Conservation (phyloP, 768 basidiomycete genomes). For the Boletus sensibilis region DNA sequence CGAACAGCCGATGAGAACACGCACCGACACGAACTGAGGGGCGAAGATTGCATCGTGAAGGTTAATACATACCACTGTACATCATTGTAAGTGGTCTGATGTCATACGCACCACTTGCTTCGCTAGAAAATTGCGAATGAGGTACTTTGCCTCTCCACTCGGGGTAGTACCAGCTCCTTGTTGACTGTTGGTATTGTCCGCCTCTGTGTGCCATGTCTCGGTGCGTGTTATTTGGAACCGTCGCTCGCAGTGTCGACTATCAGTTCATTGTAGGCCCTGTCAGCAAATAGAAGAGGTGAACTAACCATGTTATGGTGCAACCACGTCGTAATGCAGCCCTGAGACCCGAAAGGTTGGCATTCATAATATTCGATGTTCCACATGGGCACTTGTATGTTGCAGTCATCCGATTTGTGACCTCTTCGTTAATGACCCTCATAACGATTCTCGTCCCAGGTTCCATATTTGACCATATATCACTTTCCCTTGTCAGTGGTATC, state of each 20-base stretch:
- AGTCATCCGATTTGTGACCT: not conserved
- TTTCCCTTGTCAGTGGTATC: not conserved
- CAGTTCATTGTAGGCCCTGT: not conserved
- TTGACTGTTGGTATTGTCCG: not conserved
- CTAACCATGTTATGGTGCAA: conserved; percentile 1
- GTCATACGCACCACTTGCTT: not conserved
- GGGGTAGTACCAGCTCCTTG: too few relatives aligned
- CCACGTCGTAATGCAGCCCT: not conserved
- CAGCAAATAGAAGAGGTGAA: not conserved
- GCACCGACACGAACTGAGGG: not conserved
- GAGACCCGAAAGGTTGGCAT: not conserved
- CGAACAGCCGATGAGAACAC: not conserved
- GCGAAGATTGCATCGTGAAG: not conserved
- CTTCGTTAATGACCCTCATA: conserved; percentile 1
- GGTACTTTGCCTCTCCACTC: not conserved
- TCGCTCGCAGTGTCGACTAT: conserved; percentile 3
- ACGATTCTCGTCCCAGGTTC: not conserved
- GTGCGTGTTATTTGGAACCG: not conserved
- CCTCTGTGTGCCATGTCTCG: fast-evolving
- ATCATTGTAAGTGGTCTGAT: not conserved
- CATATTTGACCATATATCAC: not conserved
- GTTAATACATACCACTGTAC: not conserved
- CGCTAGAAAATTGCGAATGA: conserved; percentile 3
- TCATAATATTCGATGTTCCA: not conserved
- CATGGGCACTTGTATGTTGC: conserved; percentile 1